Conservation (phyloP, 2,329 filamentous ascomycete species). For the Diaporthe caulivora region DNA sequence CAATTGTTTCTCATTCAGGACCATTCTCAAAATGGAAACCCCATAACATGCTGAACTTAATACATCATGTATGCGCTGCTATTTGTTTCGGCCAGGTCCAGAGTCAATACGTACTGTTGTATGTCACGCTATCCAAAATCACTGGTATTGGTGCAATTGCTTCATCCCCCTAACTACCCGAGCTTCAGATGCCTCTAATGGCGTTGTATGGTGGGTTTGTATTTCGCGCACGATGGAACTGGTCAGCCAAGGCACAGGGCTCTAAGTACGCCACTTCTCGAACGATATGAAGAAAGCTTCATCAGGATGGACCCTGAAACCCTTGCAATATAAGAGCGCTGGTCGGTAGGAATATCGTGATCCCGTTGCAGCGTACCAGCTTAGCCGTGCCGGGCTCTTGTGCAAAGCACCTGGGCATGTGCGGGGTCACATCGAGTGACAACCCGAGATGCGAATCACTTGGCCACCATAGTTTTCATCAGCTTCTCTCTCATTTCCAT, state of each 20-base stretch:
- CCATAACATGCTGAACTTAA: background rate
- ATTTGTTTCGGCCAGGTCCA: background rate
- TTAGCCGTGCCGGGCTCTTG: background rate
- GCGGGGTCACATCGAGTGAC: background rate
- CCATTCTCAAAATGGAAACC: background rate
- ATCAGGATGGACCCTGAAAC: background rate
- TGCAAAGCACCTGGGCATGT: background rate
- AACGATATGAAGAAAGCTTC: background rate
- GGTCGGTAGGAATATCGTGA: slow-evolving; percentile 1
- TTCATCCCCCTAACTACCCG: background rate
- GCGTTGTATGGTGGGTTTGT: background rate
- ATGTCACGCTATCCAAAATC: background rate
- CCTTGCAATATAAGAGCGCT: background rate
- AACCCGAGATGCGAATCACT: background rate
- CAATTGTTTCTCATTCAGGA: background rate
- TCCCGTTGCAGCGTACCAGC: background rate
- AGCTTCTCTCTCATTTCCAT: too few species aligned
- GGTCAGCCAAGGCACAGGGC: too few species aligned
- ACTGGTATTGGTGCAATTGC: background rate
- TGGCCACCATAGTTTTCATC: background rate
- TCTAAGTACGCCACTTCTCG: too few species aligned
- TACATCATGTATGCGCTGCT: background rate
- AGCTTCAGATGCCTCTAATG: background rate
- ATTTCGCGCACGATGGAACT: background rate
- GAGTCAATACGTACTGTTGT: background rate